Base-by-base conservation (phyloP, 1,284 basidiomycete species). In the Ceratobasidium sp. region DNA sequence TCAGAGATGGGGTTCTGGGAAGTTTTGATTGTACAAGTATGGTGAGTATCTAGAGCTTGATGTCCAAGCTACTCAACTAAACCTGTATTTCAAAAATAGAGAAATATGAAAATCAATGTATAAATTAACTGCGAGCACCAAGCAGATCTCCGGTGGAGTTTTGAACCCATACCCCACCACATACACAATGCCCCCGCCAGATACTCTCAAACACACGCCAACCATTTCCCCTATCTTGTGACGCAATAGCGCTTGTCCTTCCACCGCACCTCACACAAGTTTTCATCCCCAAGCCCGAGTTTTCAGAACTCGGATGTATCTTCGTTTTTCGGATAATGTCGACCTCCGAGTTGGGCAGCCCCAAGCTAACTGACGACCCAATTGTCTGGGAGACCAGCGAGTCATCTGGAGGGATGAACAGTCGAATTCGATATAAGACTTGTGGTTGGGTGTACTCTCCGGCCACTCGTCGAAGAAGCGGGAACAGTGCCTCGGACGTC, bases 1-100 rank as follows among this genome's bases (percentile, higher is more conserved):
- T 62, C 87, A 86, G 76, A 85, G 88, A 63, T 98, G 95, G 95
- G 84, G 85, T 49, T 87, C 89, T 80, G 95, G 94, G 41, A 89
- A 87, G 78, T 92, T 94, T 54, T 65, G 43, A 51, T 72, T 41
- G 58, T 24, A 19, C 41, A 64, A 49, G 27, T 34, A 34, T 34
- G 48, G 63, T 65, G 41, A 24, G 46, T 51, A 24, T n/a, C 27
- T 16, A 19, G 13, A 8, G n/a, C 31, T 65, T 34, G 11, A 14
- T 34, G 3, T 31, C 19, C 11, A 13, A 53, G 29, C 16, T 19
- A 16, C 13, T 39, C n/a, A 22, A 9, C 39, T 61, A 61, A 34
- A 37, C 43, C 37, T 49, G 29, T 1, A 13, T 41, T 0, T 34
- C 7, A 11, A 34, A 27, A 49, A 41, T 39, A 34, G n/a, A 41